These are phyloP conservation scores for Sanghuangporus sanghuang DNA, from an alignment of 1,284 basidiomycete genomes.

Conservation along the genomic window DNA sequence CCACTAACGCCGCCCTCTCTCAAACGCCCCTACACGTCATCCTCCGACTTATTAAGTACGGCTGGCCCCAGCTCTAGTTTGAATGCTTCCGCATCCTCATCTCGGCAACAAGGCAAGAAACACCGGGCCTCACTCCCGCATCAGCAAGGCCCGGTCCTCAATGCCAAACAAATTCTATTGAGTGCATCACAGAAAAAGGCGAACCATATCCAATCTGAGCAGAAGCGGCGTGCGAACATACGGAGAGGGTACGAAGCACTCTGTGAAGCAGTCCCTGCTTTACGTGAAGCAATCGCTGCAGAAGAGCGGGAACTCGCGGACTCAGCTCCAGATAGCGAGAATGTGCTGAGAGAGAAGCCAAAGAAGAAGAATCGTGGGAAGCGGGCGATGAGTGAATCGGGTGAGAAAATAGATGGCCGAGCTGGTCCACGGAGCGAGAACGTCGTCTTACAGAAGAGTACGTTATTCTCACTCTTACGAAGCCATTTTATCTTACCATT, in stretches of 20 bases:
- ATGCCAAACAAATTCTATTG: conserved; percentile 39
- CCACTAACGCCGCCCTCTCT: conserved; percentile 18
- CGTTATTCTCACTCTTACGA: conserved; percentile 27
- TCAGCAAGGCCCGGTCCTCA: conserved; percentile 13
- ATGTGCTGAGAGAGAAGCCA: conserved; percentile 27
- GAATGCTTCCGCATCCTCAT: conserved; percentile 1
- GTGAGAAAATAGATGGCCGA: conserved; percentile 69
- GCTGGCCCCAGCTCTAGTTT: neutral
- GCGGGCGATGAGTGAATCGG: conserved; percentile 33
- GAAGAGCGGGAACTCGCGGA: conserved; percentile 47
- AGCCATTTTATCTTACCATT: conserved; percentile 11
- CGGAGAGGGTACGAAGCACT: conserved; percentile 82
- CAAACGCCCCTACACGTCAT: conserved; percentile 20
- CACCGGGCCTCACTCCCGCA: conserved; percentile 19
- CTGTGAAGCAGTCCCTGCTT: conserved; percentile 73
- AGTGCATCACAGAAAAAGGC: conserved; percentile 86
- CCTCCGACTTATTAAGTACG: neutral
- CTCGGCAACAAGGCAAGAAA: conserved; percentile 6
- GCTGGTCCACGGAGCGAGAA: conserved; percentile 84
- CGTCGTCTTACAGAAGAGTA: conserved; percentile 78
- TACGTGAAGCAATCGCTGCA: conserved; percentile 67
- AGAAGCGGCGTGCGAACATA: conserved; percentile 90
- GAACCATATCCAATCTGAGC: conserved; percentile 87
- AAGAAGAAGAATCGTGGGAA: conserved; percentile 29
- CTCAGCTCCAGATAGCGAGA: conserved; percentile 18